Conservation (phyloP, 1,139 yeast genomes). For the Saccharomyces uvarum region DNA sequence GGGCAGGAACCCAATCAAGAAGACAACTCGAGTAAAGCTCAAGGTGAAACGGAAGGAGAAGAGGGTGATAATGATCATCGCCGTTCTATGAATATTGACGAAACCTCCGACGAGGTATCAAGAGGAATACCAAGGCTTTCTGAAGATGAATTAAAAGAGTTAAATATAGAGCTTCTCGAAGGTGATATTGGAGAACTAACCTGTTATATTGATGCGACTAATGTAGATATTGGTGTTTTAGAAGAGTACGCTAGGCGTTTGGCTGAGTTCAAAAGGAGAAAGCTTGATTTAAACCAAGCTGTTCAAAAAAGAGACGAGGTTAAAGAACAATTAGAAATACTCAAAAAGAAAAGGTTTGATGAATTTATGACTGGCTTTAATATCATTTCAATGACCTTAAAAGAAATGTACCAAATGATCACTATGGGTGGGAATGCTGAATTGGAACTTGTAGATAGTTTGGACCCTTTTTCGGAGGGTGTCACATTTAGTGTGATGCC, state of each 20-base stretch:
- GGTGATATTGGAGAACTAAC: conserved; percentile 51
- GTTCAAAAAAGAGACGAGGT: conserved; percentile 60
- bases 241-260: conserved; percentile 68
- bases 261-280: conserved; percentile 55
- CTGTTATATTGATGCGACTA: conserved; percentile 47
- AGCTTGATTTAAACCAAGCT: conserved; percentile 59
- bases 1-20: conserved; percentile 16
- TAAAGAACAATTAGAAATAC: conserved; percentile 56
- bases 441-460: conserved; percentile 85
- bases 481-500: conserved; percentile 97
- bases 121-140: conserved; percentile 37
- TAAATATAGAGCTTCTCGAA: conserved; percentile 47
- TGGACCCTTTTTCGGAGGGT: conserved; percentile 98
- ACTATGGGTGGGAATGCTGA: conserved; percentile 99
- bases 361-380: conserved; percentile 94
- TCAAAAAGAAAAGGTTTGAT: conserved; percentile 66
- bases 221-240: conserved; percentile 66
- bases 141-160: conserved; percentile 45
- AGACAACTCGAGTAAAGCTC: conserved; percentile 1
- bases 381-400: conserved; percentile 75
- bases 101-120: conserved; percentile 13
- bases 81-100: conserved; percentile 19
- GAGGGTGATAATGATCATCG: conserved; percentile 12
- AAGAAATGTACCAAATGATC: conserved; percentile 97
- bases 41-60: conserved; percentile 5